Evolutionary conservation across 164 flowering plant species (phyloP).

Genomic region (Buxus sempervirens): DNA sequence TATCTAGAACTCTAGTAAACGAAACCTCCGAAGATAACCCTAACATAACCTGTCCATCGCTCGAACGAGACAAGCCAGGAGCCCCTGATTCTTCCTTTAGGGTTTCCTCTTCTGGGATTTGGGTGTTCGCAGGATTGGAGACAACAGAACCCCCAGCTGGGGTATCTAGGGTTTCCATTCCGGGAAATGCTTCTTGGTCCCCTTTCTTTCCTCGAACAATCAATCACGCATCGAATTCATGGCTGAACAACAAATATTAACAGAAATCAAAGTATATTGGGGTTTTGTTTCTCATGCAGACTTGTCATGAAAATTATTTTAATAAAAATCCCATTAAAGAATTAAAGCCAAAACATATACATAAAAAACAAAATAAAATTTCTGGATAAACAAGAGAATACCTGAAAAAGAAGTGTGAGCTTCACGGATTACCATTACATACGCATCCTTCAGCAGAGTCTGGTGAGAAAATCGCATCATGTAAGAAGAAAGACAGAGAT

Average conservation of each 20-base stretch:
- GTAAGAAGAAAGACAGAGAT: neutral
- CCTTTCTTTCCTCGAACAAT: neutral
- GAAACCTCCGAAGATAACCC: conserved; percentile 6
- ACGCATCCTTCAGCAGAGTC: neutral
- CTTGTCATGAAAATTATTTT: no score
- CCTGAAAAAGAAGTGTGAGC: neutral
- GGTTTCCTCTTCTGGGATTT: conserved; percentile 10
- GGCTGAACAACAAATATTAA: conserved; percentile 9
- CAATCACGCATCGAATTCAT: conserved; percentile 1
- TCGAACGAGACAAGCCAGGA: neutral
- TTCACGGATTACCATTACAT: neutral
- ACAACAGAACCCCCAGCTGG: neutral
- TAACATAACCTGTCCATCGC: neutral
- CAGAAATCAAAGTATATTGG: neutral
- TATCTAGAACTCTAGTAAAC: conserved; percentile 13
- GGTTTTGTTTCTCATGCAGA: neutral
- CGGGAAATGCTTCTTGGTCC: neutral
- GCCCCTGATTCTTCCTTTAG: neutral
- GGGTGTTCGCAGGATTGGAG: conserved; percentile 4
- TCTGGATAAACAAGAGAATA: neutral
- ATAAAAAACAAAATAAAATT: no score
- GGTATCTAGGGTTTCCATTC: conserved; percentile 25
- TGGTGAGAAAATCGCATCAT: neutral
- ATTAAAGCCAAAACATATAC: neutral
- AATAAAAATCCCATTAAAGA: neutral